Conservation (phyloP, 1,284 basidiomycete genomes). For the Ustilago curta region DNA sequence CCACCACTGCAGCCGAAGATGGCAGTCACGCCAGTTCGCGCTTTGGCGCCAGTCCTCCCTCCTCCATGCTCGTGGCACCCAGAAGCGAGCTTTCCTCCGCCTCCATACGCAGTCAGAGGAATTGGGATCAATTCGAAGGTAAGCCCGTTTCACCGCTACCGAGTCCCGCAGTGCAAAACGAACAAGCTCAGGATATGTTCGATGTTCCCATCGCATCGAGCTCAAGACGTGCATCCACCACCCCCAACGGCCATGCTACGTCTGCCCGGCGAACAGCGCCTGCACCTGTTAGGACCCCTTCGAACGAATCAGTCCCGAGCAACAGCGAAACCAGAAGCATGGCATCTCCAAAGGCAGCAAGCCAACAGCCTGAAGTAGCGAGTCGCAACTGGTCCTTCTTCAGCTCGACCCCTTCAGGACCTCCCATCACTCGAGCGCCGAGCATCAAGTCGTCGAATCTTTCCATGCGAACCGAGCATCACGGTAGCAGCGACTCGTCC, state of each 20-base stretch:
- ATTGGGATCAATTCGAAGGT: constrained; percentile 66
- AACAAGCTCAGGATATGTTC: constrained; percentile 43
- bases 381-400: constrained; percentile 63
- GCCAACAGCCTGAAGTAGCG: constrained; percentile 4
- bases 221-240: constrained; percentile 6
- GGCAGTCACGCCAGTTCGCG: constrained; percentile 33
- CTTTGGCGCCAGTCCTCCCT: constrained; percentile 24
- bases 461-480: constrained; percentile 5
- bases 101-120: constrained; percentile 61
- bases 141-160: constrained; percentile 64
- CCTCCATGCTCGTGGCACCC: constrained; percentile 23
- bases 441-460: constrained; percentile 36
- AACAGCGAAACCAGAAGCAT: constrained; percentile 9
- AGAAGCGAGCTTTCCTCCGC: constrained; percentile 49
- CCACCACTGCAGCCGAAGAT: constrained; percentile 27
- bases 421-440: constrained; percentile 32
- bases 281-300: constrained; percentile 4
- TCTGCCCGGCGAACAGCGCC: constrained; percentile 3
- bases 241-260: constrained; percentile 1
- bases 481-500: constrained; percentile 11
- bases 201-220: constrained; percentile 34
- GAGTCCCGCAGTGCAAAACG: constrained; percentile 49
- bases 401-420: constrained; percentile 29
- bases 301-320: constrained; percentile 21
- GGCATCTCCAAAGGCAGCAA: constrained; percentile 11